A percentile compares a stretch with the other conserved stretches of the same genome.
These are phyloP conservation scores for Chlamydomonas eustigma DNA, from an alignment of 139 green algal genomes.

Conservation along the genomic window DNA sequence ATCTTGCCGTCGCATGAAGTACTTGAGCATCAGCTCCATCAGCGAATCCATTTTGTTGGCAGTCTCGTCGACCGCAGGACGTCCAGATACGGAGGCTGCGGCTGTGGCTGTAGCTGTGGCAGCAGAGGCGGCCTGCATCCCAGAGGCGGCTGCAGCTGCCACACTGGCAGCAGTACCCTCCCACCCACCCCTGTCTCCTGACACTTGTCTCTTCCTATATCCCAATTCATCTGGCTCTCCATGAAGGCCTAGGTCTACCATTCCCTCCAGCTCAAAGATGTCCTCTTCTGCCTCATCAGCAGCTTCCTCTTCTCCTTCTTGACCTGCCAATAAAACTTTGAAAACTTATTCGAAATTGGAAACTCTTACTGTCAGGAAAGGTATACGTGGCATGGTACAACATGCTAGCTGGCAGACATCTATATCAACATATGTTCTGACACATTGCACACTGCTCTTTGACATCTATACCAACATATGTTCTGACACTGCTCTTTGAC, in stretches of 20 bases:
- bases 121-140: neutral
- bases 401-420: too few relatives aligned
- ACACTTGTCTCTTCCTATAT: neutral
- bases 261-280: conserved; percentile 82
- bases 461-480: too few relatives aligned
- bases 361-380: too few relatives aligned
- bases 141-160: conserved; percentile 2
- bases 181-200: conserved; percentile 49
- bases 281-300: conserved; percentile 45
- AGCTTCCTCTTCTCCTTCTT: conserved; percentile 54
- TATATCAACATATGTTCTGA: too few relatives aligned
- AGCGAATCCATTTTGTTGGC: conserved; percentile 86
- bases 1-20: conserved; percentile 48
- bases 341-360: too few relatives aligned
- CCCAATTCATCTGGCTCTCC: conserved; percentile 20
- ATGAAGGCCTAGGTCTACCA: conserved; percentile 63
- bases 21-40: conserved; percentile 79
- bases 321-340: neutral
- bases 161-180: conserved; percentile 33
- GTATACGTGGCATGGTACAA: too few relatives aligned
- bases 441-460: too few relatives aligned
- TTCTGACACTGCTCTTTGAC: too few relatives aligned
- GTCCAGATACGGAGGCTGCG: conserved; percentile 3
- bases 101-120: conserved; percentile 5
- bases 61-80: conserved; percentile 44